Base-by-base conservation (phyloP, 2,329 filamentous ascomycete genomes). In the Xylaria sp. region DNA sequence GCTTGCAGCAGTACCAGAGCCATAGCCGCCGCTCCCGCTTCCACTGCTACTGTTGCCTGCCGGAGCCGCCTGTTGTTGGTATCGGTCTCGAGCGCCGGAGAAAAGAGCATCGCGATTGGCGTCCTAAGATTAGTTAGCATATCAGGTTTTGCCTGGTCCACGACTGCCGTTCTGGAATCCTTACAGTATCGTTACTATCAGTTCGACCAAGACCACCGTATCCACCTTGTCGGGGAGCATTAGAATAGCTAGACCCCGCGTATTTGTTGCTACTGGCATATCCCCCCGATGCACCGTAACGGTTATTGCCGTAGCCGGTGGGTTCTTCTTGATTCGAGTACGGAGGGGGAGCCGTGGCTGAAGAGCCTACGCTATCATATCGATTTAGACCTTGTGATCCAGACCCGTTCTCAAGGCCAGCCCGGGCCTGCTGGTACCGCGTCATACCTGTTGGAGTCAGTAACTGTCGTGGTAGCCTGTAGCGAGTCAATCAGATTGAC, bases 61-160 rank as follows among this genome's bases (percentile, higher is more conserved):
- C 9, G 61, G 9, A 5, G 53, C 54, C 27, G 70, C 51, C 62
- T 76, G 73, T 23, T 66, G 70, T 48, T 77, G 74, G 16, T 72
- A 35, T 72, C 79, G 76, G 32, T 77, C 72, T 25, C 73, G 70
- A 32, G 75, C 77, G 16, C 77, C 77, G 2, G 77, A 78, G 68
- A 93, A 92, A 3, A 93, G 84, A 32, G 86, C 88, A 75, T 91
- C 87, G 48, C 90, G 85, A 71, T 90, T 86, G 67, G 80, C 81
- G 64, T 89, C 87, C 69, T 71, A 21, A 2, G 32, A 55, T 9
- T 23, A 62, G 50, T 71, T 29, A 71, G 68, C 51, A 40, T 13
- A 18, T 12, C 16, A 4, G 6, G 10, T 29, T 21, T 10, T 23
- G 18, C 6, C 60, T 29, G 18, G 27, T 27, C 42, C 16, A 2